Evolutionary conservation across 148 eudicot species (phyloP), one percentile per base, ranked within the genome.

Genomic region (Camellia sinensis): DNA sequence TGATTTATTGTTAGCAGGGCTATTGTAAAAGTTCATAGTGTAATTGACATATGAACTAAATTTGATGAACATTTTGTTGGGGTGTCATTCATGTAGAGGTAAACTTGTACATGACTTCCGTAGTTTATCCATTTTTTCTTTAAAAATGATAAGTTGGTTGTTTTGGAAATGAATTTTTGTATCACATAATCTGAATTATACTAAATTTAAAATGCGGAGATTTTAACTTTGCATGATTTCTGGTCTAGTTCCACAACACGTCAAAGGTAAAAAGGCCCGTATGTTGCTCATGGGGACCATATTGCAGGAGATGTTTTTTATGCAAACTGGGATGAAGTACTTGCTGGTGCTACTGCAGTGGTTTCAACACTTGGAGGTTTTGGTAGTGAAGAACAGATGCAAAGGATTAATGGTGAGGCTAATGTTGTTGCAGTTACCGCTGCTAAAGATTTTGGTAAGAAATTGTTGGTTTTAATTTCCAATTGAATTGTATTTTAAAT

Each of bases 371-470:
- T 96, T 18, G 99, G 99, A 80, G 99, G 99, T 73, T 93, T 95
- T 82, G 99, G 99, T 71, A 93, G 86, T 78, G 99, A 96, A 82
- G 98, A 96, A 74, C 99, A 96, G 81, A 91, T 96, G 99, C 91
- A 87, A 82, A 91, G 98, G 85, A 92, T 96, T 69, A 96, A 96
- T 57, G 97, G 99, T 6, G 99, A 96, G 82, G 99, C 99, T 79
- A 96, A 96, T 88, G 89, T 93, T 69, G 91, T 89, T 71, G 89
- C 99, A 50, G 97, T 96, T n/a, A 89, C 78, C 80, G 97, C 97
- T 79, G 99, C 99, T 73, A 96, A 93, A 84, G 93, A 93, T 10
- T 91, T 78, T 81, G 97, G 98, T 93, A 79, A 84, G 93, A 69
- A 67, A 60, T 40, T 48, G 61, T 57, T 52, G n/a, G 65, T 17